Evolutionary conservation across 139 green algal genomes (phyloP).

Genomic region (Edaphochlamys debaryana): DNA sequence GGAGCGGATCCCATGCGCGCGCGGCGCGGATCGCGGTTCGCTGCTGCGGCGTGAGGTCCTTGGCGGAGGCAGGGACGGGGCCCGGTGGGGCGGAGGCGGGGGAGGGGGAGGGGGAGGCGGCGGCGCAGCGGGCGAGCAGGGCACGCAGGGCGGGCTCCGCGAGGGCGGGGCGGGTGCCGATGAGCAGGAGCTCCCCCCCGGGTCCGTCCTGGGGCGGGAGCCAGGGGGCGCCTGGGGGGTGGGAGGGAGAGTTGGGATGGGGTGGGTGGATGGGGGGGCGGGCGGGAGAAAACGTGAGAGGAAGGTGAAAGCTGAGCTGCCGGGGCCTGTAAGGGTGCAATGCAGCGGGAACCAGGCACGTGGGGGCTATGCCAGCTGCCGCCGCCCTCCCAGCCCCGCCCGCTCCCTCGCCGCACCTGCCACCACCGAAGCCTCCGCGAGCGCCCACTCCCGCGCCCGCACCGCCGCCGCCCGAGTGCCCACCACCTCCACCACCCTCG

Average conservation of each 20-base stretch:
- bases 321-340: not conserved
- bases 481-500: not conserved
- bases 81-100: not conserved
- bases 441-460: slow-evolving; percentile 8
- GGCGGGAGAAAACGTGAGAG: no score
- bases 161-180: not conserved
- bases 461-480: not conserved
- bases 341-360: not conserved
- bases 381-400: no score
- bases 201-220: not conserved
- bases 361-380: no score
- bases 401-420: not conserved
- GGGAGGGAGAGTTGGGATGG: not conserved
- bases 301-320: not conserved
- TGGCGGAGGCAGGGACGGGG: not conserved
- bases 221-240: not conserved
- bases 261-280: no score
- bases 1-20: slow-evolving; percentile 44
- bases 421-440: not conserved
- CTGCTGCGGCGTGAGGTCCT: slow-evolving; percentile 36
- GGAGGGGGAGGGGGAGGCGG: not conserved
- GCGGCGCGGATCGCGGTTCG: slow-evolving; percentile 23
- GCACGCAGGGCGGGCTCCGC: not conserved
- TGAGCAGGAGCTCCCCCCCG: slow-evolving; percentile 22
- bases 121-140: slow-evolving; percentile 1